Percentiles rank a stretch among this genome's conserved stretches.
These are phyloP conservation scores for Rhododendron williamsianum DNA, from an alignment of 148 eudicot species.

Conservation along the genomic window DNA sequence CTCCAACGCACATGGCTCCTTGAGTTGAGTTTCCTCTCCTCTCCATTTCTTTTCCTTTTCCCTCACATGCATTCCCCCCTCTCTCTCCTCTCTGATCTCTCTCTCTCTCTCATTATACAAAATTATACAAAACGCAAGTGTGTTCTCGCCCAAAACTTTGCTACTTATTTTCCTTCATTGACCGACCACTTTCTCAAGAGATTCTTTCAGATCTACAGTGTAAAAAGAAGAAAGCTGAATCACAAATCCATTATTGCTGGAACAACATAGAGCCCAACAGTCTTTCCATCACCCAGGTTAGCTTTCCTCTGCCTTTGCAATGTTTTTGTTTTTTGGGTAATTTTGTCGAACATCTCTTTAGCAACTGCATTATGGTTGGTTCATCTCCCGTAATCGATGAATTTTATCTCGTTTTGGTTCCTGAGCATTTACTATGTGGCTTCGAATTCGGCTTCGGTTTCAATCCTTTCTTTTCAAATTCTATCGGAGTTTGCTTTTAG, in stretches of 20 bases:
- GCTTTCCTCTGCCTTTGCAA: background rate
- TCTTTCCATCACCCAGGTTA: constrained; percentile 9
- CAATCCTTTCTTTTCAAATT: background rate
- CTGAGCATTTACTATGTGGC: background rate
- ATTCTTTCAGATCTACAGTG: constrained; percentile 41
- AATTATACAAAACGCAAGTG: background rate
- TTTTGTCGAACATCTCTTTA: background rate
- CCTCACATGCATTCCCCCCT: constrained; percentile 28
- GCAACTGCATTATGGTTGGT: background rate
- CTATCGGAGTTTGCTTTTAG: background rate
- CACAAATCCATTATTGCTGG: background rate
- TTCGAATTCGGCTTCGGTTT: background rate
- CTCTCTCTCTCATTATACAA: background rate
- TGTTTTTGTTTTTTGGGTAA: background rate
- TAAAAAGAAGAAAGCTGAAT: constrained; percentile 11
- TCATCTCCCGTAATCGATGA: background rate
- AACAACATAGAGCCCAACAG: background rate
- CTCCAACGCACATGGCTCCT: constrained; percentile 30
- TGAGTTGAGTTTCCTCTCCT: constrained; percentile 15
- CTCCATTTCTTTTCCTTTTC: constrained; percentile 9
- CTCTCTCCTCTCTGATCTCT: background rate
- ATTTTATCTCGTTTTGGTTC: background rate
- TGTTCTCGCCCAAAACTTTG: background rate
- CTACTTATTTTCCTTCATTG: constrained; percentile 18
- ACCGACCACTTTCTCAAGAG: constrained; percentile 15